Evolutionary conservation across 306 rosid species (phyloP).

Genomic region (Casuarina cunninghamiana): DNA sequence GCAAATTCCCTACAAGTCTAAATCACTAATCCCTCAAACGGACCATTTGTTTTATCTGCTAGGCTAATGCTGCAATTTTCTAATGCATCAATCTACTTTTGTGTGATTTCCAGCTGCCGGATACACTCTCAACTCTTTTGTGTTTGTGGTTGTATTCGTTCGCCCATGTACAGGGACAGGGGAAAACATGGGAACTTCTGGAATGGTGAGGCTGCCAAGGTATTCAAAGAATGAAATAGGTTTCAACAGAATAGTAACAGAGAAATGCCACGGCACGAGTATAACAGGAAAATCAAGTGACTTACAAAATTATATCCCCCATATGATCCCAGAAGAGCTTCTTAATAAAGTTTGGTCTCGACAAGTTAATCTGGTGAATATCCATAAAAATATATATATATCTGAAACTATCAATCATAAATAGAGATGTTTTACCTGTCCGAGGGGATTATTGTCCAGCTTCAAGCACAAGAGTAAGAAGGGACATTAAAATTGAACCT

Average conservation of each 20-base stretch:
- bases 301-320: background rate
- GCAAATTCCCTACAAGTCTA: background rate
- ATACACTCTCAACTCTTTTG: background rate
- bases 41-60: background rate
- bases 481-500: slow-evolving; percentile 62
- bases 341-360: background rate
- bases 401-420: background rate
- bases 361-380: background rate
- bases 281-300: background rate
- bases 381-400: too few species aligned
- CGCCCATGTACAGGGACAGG: background rate
- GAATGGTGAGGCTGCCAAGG: background rate
- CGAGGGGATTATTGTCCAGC: slow-evolving; percentile 77
- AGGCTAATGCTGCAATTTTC: background rate
- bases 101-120: background rate
- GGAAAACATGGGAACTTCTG: background rate
- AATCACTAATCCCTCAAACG: background rate
- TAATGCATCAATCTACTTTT: background rate
- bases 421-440: slow-evolving; percentile 51
- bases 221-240: background rate
- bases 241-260: too few species aligned
- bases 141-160: background rate
- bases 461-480: slow-evolving; percentile 74
- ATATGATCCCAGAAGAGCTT: background rate
- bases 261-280: too few species aligned